Evolutionary conservation across 371 early-diverging fungal genomes (phyloP), one percentile per base, ranked within the genome.

Genomic region (Rhizopus arrhizus): DNA sequence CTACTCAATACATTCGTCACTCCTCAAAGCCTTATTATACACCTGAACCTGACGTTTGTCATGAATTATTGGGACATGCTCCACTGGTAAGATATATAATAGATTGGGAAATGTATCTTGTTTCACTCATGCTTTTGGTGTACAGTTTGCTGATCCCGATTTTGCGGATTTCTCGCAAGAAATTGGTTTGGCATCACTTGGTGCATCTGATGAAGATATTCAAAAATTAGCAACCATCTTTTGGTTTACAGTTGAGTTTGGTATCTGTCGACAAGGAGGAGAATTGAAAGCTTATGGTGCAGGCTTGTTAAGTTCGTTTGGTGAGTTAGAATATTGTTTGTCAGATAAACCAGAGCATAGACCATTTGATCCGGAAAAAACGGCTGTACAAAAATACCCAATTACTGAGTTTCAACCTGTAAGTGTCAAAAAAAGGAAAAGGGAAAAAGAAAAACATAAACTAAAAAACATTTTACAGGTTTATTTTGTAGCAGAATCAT

Each of bases 231-330:
- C 96, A 1, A 94, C 95, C 31, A 93, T 96, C 53, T 94, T 91
- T 70, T 94, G 95, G 94, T 95, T 94, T 68, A 94, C 95, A 15
- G 94, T 95, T 3, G 97, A 97, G 74, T 96, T 96, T 80, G 98
- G 98, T 15, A 71, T 98, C 36, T 93, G 94, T 70, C 85, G 88
- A 55, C 92, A 98, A 73, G 89, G 84, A 12, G 84, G 80, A 53
- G 83, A 87, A 62, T 69, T 95, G 45, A 89, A 87, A 56, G 97
- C 98, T 12, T 98, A 88, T 70, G 98, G 98, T 50, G 97, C 97
- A 0, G 98, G 98, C 35, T 64, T 98, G 52, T 77, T 98, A 61
- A 93, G 94, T 55, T 95, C 95, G n/a, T 95, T 92, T 81, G 98
- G 97, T 66, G 98, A 98, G 78, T 78, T 98, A 34, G 95, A 95